Evolutionary conservation across 139 green algal species (phyloP).

Genomic region (Tetradesmus obliquus): DNA sequence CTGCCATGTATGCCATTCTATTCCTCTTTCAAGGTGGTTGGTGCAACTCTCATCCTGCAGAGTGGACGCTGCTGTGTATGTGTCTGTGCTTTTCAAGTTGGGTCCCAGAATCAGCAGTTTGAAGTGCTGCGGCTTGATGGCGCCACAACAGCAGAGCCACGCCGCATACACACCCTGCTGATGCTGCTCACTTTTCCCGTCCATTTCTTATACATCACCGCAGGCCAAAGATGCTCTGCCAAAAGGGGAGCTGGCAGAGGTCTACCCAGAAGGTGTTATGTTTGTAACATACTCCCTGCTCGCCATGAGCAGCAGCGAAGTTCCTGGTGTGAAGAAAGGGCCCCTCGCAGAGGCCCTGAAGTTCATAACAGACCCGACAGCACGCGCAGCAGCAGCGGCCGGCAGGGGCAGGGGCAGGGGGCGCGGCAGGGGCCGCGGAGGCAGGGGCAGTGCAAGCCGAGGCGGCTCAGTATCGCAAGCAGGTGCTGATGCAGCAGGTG

Average conservation of each 20-base stretch:
- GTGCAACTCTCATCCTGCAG: no score
- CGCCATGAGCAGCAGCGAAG: slow-evolving; percentile 35
- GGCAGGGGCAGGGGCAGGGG: slow-evolving; percentile 11
- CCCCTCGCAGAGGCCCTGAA: background rate
- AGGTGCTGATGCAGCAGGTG: background rate
- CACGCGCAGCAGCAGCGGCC: background rate
- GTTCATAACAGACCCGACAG: background rate
- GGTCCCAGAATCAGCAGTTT: no score
- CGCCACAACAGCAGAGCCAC: no score
- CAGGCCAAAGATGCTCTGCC: slow-evolving; percentile 63
- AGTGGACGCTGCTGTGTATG: no score
- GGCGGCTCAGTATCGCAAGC: background rate
- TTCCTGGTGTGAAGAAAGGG: slow-evolving; percentile 5
- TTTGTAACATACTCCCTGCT: slow-evolving; percentile 84
- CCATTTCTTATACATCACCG: background rate
- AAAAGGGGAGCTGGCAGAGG: slow-evolving; percentile 52
- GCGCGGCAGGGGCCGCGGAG: background rate
- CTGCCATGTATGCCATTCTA: no score
- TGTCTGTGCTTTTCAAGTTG: no score
- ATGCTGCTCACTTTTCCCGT: background rate
- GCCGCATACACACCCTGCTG: background rate
- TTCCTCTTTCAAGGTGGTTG: no score
- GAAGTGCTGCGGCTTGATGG: no score
- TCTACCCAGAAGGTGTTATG: slow-evolving; percentile 70
- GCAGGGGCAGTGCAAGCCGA: background rate